Percentiles rank a stretch among this genome's conserved stretches.
Evolutionary conservation across 2,329 filamentous ascomycete species (phyloP).

Genomic region (Colletotrichum sojae): DNA sequence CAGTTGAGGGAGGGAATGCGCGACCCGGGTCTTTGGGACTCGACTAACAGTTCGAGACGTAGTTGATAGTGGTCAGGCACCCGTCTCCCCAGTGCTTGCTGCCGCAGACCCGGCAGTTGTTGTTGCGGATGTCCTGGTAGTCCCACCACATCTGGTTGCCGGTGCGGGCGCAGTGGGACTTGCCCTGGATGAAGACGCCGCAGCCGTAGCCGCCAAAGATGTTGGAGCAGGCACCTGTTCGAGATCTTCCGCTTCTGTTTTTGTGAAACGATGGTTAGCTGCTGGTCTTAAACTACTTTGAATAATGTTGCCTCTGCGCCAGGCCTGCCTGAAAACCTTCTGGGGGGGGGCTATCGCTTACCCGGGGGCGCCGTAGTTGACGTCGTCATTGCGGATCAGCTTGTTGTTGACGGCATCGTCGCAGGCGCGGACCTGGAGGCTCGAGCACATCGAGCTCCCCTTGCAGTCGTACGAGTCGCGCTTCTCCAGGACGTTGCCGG

Average conservation of each 20-base stretch:
- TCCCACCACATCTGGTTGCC: conserved; percentile 40
- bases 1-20: too few species aligned
- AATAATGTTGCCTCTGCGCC: too few species aligned
- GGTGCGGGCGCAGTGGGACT: conserved; percentile 37
- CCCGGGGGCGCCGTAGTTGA: conserved; percentile 25
- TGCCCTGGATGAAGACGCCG: conserved; percentile 22
- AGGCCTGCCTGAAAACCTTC: background rate
- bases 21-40: background rate
- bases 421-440: conserved; percentile 10
- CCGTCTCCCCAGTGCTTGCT: conserved; percentile 38
- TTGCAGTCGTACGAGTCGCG: conserved; percentile 32
- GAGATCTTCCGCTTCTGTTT: conserved; percentile 6
- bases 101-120: conserved; percentile 31
- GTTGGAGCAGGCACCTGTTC: conserved; percentile 15
- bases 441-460: conserved; percentile 22
- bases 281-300: too few species aligned
- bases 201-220: conserved; percentile 13
- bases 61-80: conserved; percentile 36
- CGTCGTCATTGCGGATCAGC: conserved; percentile 24
- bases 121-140: conserved; percentile 39
- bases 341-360: background rate
- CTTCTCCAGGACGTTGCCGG: conserved; percentile 12
- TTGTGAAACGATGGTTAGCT: background rate
- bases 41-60: background rate
- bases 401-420: conserved; percentile 29